These are phyloP conservation scores for Aspergillus ustus DNA, from an alignment of 2,329 filamentous ascomycete species.

Conservation along the genomic window DNA sequence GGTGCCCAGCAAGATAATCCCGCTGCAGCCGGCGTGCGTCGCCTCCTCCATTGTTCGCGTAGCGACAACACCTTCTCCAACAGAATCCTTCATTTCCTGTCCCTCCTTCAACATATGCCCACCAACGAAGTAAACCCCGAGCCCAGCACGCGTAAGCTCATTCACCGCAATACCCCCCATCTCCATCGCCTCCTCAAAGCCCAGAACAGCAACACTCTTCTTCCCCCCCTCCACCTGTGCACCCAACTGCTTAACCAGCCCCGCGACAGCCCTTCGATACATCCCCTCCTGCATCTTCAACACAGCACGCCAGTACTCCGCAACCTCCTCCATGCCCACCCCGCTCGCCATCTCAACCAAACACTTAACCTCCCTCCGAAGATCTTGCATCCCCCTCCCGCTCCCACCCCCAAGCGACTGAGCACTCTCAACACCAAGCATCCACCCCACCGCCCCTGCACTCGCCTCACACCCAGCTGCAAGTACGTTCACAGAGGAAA, in stretches of 20 bases:
- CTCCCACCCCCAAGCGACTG: too few species aligned
- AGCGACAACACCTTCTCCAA: conserved; percentile 13
- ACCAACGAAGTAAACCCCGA: conserved; percentile 13
- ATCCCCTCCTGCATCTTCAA: conserved; percentile 22
- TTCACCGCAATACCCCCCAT: conserved; percentile 11
- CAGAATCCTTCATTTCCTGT: not conserved
- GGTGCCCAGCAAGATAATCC: conserved; percentile 14
- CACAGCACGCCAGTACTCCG: conserved; percentile 25
- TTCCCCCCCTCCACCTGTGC: not conserved
- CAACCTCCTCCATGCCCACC: conserved; percentile 23
- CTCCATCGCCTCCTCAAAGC: conserved; percentile 5
- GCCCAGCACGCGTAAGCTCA: conserved; percentile 12
- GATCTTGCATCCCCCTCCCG: not conserved
- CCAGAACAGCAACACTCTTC: conserved; percentile 15
- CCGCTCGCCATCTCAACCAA: conserved; percentile 25
- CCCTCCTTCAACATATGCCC: conserved; percentile 6
- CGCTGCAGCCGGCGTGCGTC: conserved; percentile 19
- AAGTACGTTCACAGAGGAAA: conserved; percentile 17
- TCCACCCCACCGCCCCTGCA: conserved; percentile 19
- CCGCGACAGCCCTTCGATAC: conserved; percentile 1
- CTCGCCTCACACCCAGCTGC: conserved; percentile 24
- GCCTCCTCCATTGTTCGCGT: conserved; percentile 17
- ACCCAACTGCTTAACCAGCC: conserved; percentile 2
- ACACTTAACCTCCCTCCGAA: conserved; percentile 22
- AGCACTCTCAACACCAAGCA: conserved; percentile 3